Evolutionary conservation across 495 filamentous ascomycete genomes (phyloP).

Genomic region (Daldinia childiae): DNA sequence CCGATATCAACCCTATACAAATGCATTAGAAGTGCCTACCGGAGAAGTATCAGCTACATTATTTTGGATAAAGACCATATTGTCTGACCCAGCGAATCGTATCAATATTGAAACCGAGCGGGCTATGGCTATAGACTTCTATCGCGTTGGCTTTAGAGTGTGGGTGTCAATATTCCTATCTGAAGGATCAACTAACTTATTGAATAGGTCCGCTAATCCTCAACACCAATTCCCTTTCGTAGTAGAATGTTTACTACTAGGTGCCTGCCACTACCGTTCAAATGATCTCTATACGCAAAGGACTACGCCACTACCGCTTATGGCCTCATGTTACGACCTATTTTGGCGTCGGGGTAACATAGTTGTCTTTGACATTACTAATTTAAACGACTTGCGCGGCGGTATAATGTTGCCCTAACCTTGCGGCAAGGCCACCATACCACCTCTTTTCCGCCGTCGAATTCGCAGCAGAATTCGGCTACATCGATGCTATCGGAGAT

Average conservation of each 20-base stretch:
- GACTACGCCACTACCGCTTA: not conserved
- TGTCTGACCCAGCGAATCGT: not conserved
- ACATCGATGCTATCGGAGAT: not conserved
- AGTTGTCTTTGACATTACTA: not conserved
- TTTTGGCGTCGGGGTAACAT: not conserved
- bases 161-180: not conserved
- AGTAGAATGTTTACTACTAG: not conserved
- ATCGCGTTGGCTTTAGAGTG: not conserved
- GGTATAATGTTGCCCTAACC: not conserved
- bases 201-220: not conserved
- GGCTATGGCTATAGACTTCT: not conserved
- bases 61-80: not conserved
- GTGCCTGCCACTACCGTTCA: not conserved
- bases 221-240: not conserved
- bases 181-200: not conserved
- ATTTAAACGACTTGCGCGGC: not conserved
- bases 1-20: not conserved
- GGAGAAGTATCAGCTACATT: not conserved
- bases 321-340: not conserved
- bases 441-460: not conserved
- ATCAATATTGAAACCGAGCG: not conserved
- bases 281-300: not conserved
- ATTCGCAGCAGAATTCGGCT: not conserved
- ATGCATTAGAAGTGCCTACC: not conserved
- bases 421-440: not conserved